Conservation (phyloP, 352 stramenopile species). For the Phytophthora megakarya region DNA sequence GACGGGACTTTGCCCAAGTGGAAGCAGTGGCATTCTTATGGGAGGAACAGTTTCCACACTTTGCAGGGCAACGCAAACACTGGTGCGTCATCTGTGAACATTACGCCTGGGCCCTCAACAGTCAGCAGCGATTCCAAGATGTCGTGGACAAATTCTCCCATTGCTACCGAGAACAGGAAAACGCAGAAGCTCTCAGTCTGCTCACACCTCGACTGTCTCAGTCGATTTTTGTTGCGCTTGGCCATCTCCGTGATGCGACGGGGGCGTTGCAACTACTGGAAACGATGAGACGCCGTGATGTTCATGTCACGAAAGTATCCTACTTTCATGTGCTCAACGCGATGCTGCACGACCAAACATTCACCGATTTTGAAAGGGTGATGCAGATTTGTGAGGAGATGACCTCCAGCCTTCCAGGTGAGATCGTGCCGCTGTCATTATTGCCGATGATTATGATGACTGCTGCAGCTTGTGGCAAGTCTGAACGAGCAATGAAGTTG, state of each 20-base stretch:
- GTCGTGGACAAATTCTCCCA: constrained; percentile 51
- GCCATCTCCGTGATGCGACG: constrained; percentile 46
- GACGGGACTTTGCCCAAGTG: constrained; percentile 45
- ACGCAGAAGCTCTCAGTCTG: constrained; percentile 15
- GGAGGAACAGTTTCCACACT: constrained; percentile 60
- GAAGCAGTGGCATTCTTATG: constrained; percentile 57
- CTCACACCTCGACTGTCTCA: constrained; percentile 50
- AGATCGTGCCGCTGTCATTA: constrained; percentile 57
- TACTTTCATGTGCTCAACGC: constrained; percentile 69
- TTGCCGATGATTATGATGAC: constrained; percentile 63
- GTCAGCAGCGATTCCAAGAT: constrained; percentile 56
- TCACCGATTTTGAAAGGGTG: constrained; percentile 51
- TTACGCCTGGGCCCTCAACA: constrained; percentile 57
- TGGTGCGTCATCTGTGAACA: constrained; percentile 54
- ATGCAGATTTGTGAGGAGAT: constrained; percentile 64
- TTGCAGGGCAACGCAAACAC: constrained; percentile 46
- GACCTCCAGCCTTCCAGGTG: constrained; percentile 36
- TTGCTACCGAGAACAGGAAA: constrained; percentile 17
- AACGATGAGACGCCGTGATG: constrained; percentile 34
- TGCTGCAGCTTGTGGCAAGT: constrained; percentile 55
- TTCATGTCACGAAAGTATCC: constrained; percentile 53
- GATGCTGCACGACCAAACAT: constrained; percentile 57
- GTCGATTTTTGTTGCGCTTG: constrained; percentile 57
- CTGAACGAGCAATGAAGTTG: constrained; percentile 66
- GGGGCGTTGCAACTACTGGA: constrained; percentile 41